phyloP scores from a whole-genome alignment of 2,329 filamentous ascomycete genomes.

The Ceratocystis lukuohia region DNA sequence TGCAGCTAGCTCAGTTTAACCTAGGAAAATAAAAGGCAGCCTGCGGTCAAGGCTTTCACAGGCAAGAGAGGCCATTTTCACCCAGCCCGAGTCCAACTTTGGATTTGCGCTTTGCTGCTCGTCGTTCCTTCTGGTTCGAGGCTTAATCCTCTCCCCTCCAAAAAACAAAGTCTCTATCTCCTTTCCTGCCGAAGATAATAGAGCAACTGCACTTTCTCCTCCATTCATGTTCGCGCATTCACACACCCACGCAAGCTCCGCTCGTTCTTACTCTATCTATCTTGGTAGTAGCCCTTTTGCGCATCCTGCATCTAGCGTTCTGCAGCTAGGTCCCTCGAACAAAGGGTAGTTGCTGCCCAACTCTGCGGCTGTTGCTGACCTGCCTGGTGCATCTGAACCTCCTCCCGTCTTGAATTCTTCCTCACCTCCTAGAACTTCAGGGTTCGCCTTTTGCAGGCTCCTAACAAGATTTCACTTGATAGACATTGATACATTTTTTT shows the following conservation, averaged over 20 bases:
- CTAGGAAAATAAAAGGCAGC: not conserved
- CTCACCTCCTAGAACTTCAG: not conserved
- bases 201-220: conserved; percentile 1
- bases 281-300: conserved; percentile 11
- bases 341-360: conserved; percentile 18
- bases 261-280: conserved; percentile 8
- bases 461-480: not conserved
- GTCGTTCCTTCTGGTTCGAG: not conserved
- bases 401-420: not conserved
- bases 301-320: conserved; percentile 18
- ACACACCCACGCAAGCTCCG: not conserved
- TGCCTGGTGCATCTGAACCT: not conserved
- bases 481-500: not conserved
- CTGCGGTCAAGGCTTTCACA: conserved; percentile 1
- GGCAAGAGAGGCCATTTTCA: not conserved
- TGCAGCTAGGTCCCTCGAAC: conserved; percentile 15
- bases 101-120: not conserved
- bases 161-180: not conserved
- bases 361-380: conserved; percentile 6
- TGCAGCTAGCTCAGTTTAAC: conserved; percentile 7
- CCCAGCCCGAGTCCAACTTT: conserved; percentile 1
- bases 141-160: not conserved
- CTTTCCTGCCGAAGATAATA: not conserved
- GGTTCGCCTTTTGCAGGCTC: not conserved
- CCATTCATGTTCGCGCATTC: not conserved